phyloP scores from a whole-genome alignment of 2,329 filamentous ascomycete genomes.

The Tolypocladium paradoxum region DNA sequence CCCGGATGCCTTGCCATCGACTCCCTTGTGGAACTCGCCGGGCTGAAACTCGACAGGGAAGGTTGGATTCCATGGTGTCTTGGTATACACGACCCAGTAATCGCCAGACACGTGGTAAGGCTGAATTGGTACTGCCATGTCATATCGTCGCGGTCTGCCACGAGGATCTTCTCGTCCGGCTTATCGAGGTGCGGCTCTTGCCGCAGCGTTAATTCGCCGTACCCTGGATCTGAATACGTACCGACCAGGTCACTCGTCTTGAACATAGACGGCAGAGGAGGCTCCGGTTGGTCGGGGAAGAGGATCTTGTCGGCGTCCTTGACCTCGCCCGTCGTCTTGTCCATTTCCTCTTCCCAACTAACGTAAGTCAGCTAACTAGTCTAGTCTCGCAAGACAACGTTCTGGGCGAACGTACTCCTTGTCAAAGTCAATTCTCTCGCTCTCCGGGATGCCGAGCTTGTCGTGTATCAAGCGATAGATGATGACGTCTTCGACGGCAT shows the following conservation, averaged over 20 bases:
- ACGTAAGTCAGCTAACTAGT: neutral
- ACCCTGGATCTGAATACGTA: slow-evolving; percentile 32
- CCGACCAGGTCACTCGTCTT: slow-evolving; percentile 22
- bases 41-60: neutral
- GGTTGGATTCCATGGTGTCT: neutral
- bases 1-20: too few relatives aligned
- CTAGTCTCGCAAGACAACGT: neutral
- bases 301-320: slow-evolving; percentile 17
- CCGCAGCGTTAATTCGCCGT: slow-evolving; percentile 15
- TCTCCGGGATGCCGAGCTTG: slow-evolving; percentile 11
- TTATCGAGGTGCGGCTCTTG: slow-evolving; percentile 6
- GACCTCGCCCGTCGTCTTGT: slow-evolving; percentile 12
- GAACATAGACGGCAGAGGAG: slow-evolving; percentile 24
- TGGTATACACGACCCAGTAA: slow-evolving; percentile 13
- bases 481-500: slow-evolving; percentile 14
- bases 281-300: slow-evolving; percentile 25
- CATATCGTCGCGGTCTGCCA: slow-evolving; percentile 11
- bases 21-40: too few relatives aligned
- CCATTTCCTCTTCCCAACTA: neutral
- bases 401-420: slow-evolving; percentile 5
- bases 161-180: slow-evolving; percentile 8
- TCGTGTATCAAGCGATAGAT: slow-evolving; percentile 20
- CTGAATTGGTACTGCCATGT: slow-evolving; percentile 9
- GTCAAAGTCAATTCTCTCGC: slow-evolving; percentile 10
- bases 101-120: slow-evolving; percentile 17